Base-by-base conservation (phyloP, 1,284 basidiomycete species). In the Xanthoconium separans region DNA sequence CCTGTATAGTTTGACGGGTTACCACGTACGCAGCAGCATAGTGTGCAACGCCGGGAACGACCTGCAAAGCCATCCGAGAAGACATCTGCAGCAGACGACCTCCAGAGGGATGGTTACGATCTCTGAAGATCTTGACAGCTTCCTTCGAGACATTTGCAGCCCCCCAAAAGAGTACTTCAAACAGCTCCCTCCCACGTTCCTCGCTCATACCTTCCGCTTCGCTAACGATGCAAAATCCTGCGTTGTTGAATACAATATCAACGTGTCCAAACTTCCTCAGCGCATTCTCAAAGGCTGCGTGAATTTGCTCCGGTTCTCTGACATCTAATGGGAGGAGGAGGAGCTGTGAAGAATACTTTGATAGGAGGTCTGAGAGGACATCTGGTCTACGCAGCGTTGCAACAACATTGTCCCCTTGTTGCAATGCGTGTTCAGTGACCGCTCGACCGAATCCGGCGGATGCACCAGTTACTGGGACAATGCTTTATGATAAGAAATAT, bases 161-260 rank as follows among this genome's bases (percentile, higher is more conserved):
- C 5, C 73, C 75, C 72, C 74, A 77, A 50, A 74, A 75, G 39
- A 71, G 51, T 0, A 69, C 62, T 46, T 75, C 75, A 8, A 75
- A 62, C 24, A 68, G 46, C 37, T 58, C 60, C 31, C 65, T 60
- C 15, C 68, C 70, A 3, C 53, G 61, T 8, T 70, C 66, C 22
- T 75, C 72, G 4, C 60, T 58, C 47, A 66, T 63, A 10, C 61
- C 65, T 53, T 77, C 74, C 24, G 70, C 68, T 48, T 66, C 65
- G 31, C 47, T 41, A 20, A 66, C 46, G 47, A 66, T 43, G 31
- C 53, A 58, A 22, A 44, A 44, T 9, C 59, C 71, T 13, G 69
- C 68, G 33, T 72, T 72, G 36, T 73, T 73, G 20, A 70, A 51
- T 16, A 74, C 66, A n/a, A 73, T n/a, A 16, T 71, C 72, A 6